Evolutionary conservation across 225 moss, liverwort and hornwort genomes (phyloP), one percentile per base, ranked within the genome.

Genomic region (Polytrichum commune): DNA sequence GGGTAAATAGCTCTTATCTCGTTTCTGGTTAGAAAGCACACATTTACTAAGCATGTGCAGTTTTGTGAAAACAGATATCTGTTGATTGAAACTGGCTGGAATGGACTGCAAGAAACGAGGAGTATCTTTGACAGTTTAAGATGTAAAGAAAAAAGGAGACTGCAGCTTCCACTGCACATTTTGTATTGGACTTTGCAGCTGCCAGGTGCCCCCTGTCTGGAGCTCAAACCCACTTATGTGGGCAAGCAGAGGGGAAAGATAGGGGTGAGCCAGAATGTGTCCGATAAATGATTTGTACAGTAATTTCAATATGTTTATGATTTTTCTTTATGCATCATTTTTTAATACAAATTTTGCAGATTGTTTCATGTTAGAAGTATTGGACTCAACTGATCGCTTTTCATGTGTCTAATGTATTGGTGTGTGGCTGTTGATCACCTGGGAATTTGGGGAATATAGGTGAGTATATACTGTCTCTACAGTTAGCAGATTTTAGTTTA

Each of bases 341-440:
- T 58, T 77, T 66, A 76, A 81, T 80, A 70, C 76, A 65, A 76
- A 58, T 78, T 75, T 78, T 74, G 67, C 75, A 75, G 73, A 86
- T 76, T 83, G 60, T 68, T 68, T 53, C 62, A 4, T 62, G 7
- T 58, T 58, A 16, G 32, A 46, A 46, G 46, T 46, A 46, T 13
- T 46, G 13, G 46, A 46, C 46, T 46, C 46, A 16, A 46, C 46
- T 46, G 46, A 46, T 3, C 13, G 4, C 13, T 46, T 46, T 13
- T 46, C 38, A 38, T 38, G 10, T 38, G 38, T 33, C 38, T 0
- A 38, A 35, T 35, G 35, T 35, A 8, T 35, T 35, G 35, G 35
- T 13, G 38, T 13, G 13, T 38, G 38, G 38, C 38, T 38, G 38
- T 10, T 38, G 10, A 10, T 13, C 3, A 38, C 38, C 1, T 35